phyloP scores from a whole-genome alignment of 139 green algal genomes.

The Volvox africanus region DNA sequence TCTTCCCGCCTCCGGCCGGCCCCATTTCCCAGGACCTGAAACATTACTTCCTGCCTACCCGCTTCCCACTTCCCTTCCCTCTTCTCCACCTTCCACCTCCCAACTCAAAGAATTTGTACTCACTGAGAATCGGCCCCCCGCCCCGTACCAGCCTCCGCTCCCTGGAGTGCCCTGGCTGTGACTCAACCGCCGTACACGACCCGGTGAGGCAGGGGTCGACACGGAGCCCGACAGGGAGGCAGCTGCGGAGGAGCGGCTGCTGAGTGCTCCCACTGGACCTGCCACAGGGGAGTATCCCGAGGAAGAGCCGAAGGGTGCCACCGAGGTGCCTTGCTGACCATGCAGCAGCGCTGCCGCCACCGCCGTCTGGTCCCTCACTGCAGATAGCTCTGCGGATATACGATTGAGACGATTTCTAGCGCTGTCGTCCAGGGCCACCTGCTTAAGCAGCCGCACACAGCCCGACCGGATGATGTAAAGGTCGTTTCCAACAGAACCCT shows the following conservation, averaged over 20 bases:
- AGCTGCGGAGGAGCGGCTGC: background rate
- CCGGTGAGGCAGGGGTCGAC: background rate
- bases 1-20: too few relatives aligned
- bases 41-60: too few relatives aligned
- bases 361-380: background rate
- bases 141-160: background rate
- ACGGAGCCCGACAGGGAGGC: background rate
- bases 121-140: background rate
- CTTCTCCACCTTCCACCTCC: background rate
- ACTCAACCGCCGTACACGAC: background rate
- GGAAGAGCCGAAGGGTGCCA: constrained; percentile 10
- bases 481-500: constrained; percentile 29
- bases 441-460: constrained; percentile 42
- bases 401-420: constrained; percentile 13
- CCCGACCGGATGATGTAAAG: constrained; percentile 36
- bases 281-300: background rate
- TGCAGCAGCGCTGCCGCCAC: constrained; percentile 21
- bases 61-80: too few relatives aligned
- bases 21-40: too few relatives aligned
- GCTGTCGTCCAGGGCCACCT: constrained; percentile 33
- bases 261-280: background rate
- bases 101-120: background rate
- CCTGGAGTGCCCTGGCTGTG: background rate
- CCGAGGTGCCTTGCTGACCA: background rate
- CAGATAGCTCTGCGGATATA: background rate